phyloP scores from a whole-genome alignment of 352 stramenopile genomes.

The Globisporangium cylindrosporum region DNA sequence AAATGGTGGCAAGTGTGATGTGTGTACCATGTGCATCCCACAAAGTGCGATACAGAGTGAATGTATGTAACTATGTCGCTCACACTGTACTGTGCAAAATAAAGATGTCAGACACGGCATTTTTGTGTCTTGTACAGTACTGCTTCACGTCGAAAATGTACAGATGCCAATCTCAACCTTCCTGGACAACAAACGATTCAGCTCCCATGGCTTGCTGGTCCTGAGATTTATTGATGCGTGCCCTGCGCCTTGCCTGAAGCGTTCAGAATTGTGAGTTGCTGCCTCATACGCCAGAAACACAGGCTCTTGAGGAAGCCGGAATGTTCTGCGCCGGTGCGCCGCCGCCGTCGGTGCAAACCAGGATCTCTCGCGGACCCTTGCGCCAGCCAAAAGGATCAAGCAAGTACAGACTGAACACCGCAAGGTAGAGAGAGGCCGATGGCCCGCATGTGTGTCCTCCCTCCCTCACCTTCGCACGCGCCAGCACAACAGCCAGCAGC shows the following conservation, averaged over 20 bases:
- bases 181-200: too few relatives aligned
- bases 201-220: neutral
- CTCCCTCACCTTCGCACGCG: neutral
- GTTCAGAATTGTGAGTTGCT: neutral
- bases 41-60: neutral
- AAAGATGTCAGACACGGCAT: neutral
- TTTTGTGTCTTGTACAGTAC: neutral
- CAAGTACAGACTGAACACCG: neutral
- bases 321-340: neutral
- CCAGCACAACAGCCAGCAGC: too few relatives aligned
- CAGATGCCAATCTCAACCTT: too few relatives aligned
- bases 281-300: neutral
- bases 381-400: neutral
- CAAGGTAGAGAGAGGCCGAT: neutral
- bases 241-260: neutral
- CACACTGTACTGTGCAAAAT: neutral
- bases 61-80: neutral
- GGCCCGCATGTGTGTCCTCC: neutral
- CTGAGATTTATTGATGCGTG: neutral
- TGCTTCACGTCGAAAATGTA: neutral
- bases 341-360: neutral
- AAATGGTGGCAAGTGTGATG: neutral
- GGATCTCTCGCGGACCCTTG: neutral
- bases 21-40: neutral
- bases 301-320: neutral